Evolutionary conservation across 2,329 filamentous ascomycete species (phyloP).

Genomic region (Dactylellina leptospora): DNA sequence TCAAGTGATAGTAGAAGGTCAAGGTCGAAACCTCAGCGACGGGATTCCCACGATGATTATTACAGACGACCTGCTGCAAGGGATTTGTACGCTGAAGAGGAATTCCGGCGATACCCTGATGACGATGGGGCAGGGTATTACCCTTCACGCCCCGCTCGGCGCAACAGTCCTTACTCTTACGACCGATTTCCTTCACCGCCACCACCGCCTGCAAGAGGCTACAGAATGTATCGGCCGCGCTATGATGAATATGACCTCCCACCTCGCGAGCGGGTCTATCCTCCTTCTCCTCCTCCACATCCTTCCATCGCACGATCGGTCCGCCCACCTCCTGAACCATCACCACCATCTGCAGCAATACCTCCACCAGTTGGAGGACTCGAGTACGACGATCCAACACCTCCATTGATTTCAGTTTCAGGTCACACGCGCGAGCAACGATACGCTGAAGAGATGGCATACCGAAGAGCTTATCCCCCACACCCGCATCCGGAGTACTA

Average conservation of each 20-base stretch:
- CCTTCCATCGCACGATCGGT: slow-evolving; percentile 6
- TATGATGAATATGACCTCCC: slow-evolving; percentile 40
- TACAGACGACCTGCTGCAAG: slow-evolving; percentile 29
- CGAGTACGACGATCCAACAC: slow-evolving; percentile 43
- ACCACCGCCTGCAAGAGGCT: slow-evolving; percentile 26
- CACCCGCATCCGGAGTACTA: slow-evolving; percentile 27
- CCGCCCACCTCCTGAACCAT: slow-evolving; percentile 6
- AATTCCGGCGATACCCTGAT: slow-evolving; percentile 27
- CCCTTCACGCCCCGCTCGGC: slow-evolving; percentile 9
- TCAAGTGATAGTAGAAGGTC: slow-evolving; percentile 39
- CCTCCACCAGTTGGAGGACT: slow-evolving; percentile 41
- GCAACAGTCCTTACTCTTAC: slow-evolving; percentile 25
- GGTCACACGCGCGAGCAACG: slow-evolving; percentile 26
- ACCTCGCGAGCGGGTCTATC: slow-evolving; percentile 28
- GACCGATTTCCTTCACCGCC: slow-evolving; percentile 37
- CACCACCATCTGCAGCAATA: slow-evolving; percentile 1
- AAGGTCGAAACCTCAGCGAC: slow-evolving; percentile 20
- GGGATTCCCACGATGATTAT: slow-evolving; percentile 30
- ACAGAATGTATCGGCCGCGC: slow-evolving; percentile 23
- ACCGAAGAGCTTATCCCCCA: slow-evolving; percentile 28
- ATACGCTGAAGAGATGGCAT: slow-evolving; percentile 35
- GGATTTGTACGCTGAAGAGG: slow-evolving; percentile 27
- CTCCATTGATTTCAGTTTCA: slow-evolving; percentile 24
- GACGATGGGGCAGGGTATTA: slow-evolving; percentile 26
- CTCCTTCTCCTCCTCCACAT: slow-evolving; percentile 6